Base-by-base conservation (phyloP, 2,329 filamentous ascomycete species). In the Fusarium bulbicola region DNA sequence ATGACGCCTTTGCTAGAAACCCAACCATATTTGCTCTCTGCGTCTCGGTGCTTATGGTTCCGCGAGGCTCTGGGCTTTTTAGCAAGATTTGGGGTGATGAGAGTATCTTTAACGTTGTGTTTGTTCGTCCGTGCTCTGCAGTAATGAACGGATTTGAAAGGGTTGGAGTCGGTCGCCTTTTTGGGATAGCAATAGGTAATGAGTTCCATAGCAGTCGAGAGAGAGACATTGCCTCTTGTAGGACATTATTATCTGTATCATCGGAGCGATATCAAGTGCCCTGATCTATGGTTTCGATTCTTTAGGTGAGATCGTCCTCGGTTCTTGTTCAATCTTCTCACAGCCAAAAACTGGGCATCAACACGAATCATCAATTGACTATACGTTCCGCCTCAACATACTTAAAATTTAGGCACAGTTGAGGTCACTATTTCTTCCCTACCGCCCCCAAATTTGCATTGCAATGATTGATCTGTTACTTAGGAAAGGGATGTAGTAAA, bases 21-120 rank as follows among this genome's bases (percentile, higher is more conserved):
- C 42, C 24, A 3, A 20, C 13, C 0, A 20, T 26, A 4, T 45
- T 45, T 6, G 11, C 24, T 26, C 16, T 45, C 11, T 45, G 11
- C 3, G 7, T 45, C 4, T 45, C n/a, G 11, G 16, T 26, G 0
- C 42, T 45, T 0, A 26, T 0, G 0, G 7, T 20, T 26, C 1
- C 16, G 16, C 42, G n/a, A 3, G 42, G 42, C 11, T 0, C 42
- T 20, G 42, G 16, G 5, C 0, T 13, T 0, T 26, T 45, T 9
- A 26, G 42, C 4, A 26, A 20, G 24, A 45, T 26, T 6, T 26
- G 42, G 24, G 42, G 24, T 13, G 24, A 18, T 1, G 42, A 45
- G 3, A 26, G 24, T 0, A 20, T 26, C 1, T 26, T 45, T 1
- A 20, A 20, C 0, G 24, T 45, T 26, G 0, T 20, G 0, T 20